phyloP scores from a whole-genome alignment of 306 rosid species.

The Vicia villosa region DNA sequence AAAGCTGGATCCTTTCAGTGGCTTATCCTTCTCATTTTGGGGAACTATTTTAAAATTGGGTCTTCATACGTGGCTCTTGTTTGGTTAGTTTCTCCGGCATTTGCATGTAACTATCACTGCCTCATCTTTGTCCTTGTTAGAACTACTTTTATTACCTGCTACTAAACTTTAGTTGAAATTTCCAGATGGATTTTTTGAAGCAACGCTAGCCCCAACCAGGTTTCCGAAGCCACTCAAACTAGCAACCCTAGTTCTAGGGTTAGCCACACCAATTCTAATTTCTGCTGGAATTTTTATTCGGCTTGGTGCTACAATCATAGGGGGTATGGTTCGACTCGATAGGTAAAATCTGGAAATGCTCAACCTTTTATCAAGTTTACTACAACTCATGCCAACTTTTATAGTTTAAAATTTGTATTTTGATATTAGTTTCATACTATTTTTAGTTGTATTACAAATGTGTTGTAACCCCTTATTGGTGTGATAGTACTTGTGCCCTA shows the following conservation, averaged over 20 bases:
- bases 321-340: slow-evolving; percentile 77
- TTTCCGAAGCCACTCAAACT: slow-evolving; percentile 91
- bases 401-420: not conserved
- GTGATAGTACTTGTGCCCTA: not conserved
- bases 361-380: not conserved
- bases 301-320: slow-evolving; percentile 65
- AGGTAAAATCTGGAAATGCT: slow-evolving; percentile 51
- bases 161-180: slow-evolving; percentile 38
- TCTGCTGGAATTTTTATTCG: slow-evolving; percentile 78
- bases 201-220: slow-evolving; percentile 77
- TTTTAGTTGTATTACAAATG: not conserved
- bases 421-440: not conserved
- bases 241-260: slow-evolving; percentile 76
- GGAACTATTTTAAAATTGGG: slow-evolving; percentile 76
- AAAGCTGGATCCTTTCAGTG: slow-evolving; percentile 94
- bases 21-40: slow-evolving; percentile 81
- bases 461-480: not conserved
- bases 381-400: not conserved
- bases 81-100: slow-evolving; percentile 93
- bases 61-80: slow-evolving; percentile 91
- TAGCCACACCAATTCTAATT: slow-evolving; percentile 67
- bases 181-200: slow-evolving; percentile 95
- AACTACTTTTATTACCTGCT: slow-evolving; percentile 28
- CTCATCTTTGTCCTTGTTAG: slow-evolving; percentile 39
- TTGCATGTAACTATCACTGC: slow-evolving; percentile 68